These are phyloP conservation scores for Mucor sp. DNA, from an alignment of 371 early-diverging fungal genomes.

Conservation along the genomic window DNA sequence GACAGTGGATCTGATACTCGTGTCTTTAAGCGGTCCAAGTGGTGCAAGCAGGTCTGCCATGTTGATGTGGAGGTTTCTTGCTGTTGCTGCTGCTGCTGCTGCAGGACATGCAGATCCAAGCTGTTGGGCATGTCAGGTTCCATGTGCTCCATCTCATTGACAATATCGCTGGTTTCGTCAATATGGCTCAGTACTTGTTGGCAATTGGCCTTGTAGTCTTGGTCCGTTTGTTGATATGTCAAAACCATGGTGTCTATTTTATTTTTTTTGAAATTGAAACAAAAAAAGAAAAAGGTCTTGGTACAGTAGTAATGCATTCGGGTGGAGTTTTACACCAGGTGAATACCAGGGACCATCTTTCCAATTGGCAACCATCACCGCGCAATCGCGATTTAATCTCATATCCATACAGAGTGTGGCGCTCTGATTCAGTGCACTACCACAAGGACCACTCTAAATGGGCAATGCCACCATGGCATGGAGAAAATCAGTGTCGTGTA, in stretches of 20 bases:
- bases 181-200: neutral
- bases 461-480: too few species aligned
- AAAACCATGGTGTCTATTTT: neutral
- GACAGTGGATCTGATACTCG: constrained; percentile 91
- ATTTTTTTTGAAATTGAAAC: neutral
- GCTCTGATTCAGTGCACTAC: too few species aligned
- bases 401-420: too few species aligned
- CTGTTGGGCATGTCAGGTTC: neutral
- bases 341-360: too few species aligned
- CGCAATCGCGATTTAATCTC: too few species aligned
- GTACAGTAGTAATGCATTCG: too few species aligned
- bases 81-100: constrained; percentile 8
- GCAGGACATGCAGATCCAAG: neutral
- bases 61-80: constrained; percentile 59
- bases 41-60: constrained; percentile 67
- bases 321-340: too few species aligned
- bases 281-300: neutral
- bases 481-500: too few species aligned
- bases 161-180: neutral
- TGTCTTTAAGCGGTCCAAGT: constrained; percentile 78
- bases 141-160: neutral
- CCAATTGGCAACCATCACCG: too few species aligned
- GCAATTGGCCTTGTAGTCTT: neutral
- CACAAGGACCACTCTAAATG: too few species aligned
- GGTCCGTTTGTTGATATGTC: neutral